Evolutionary conservation across 345 rosid species (phyloP), one percentile per base, ranked within the genome.

Genomic region (Bruguiera sexangula): DNA sequence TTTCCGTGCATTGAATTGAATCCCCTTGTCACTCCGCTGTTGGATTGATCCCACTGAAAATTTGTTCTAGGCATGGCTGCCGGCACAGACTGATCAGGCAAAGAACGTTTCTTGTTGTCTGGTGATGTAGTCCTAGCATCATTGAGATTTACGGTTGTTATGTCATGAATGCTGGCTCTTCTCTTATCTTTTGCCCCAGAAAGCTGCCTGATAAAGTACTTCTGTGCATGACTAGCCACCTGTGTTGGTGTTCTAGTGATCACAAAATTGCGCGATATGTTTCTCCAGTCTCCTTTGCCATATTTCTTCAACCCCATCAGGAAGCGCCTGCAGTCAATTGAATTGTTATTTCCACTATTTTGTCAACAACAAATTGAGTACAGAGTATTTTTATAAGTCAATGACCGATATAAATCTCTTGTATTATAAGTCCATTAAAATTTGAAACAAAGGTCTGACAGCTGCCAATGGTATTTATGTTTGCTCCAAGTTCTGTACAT

Each of bases 101-200:
- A 83, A 57, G 78, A 39, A 11, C 55, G 60, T 66, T 71, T 60
- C 59, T 78, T 78, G 50, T 66, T 66, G 27, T 86, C 90, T 0
- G 89, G 93, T 0, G 87, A 86, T 58, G 85, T 76, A 37, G 85
- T 82, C 68, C 86, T 80, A 0, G 68, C 39, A 50, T 88, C 96
- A 3, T 80, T 60, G 26, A 76, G 65, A 30, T 76, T 76, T 16
- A 76, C 80, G 2, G 73, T 76, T 11, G 80, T 76, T 62, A 76
- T 76, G 37, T 76, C 80, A 48, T 76, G 80, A 62, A 76, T 76
- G 43, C 80, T 76, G 3, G 80, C 72, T 71, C 80, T 67, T 53
- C 80, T 76, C 61, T 71, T 71, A 20, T 76, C 80, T 67, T 76
- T 76, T 34, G 73, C 73, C 34, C 76, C 73, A 6, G 80, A 76